phyloP scores from a whole-genome alignment of 2,329 filamentous ascomycete species.

The Bipolaris zeicola region DNA sequence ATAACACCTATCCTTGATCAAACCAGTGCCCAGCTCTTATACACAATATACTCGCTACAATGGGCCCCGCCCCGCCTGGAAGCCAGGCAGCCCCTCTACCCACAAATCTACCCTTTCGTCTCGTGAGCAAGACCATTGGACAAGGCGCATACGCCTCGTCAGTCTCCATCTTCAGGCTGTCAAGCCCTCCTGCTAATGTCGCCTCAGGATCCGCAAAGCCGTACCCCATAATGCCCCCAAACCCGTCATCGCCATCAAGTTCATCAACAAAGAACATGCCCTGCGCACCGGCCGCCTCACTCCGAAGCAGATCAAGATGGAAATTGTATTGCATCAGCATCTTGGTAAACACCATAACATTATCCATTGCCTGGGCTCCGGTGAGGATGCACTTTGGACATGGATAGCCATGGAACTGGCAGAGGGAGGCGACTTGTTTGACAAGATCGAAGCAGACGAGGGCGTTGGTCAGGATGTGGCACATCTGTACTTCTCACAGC shows the following conservation, averaged over 20 bases:
- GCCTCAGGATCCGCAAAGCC: slow-evolving; percentile 78
- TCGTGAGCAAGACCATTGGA: slow-evolving; percentile 95
- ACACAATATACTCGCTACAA: slow-evolving; percentile 9
- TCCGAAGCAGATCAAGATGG: slow-evolving; percentile 86
- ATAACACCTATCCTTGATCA: too few species aligned
- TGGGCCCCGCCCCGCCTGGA: slow-evolving; percentile 44
- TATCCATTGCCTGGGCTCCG: slow-evolving; percentile 87
- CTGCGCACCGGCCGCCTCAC: slow-evolving; percentile 86
- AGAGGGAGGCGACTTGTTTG: slow-evolving; percentile 93
- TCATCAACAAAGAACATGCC: slow-evolving; percentile 97
- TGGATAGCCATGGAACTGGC: slow-evolving; percentile 99
- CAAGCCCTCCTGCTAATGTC: background rate
- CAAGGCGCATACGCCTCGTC: slow-evolving; percentile 94
- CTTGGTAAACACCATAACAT: slow-evolving; percentile 91
- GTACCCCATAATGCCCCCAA: slow-evolving; percentile 69
- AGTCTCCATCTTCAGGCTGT: background rate
- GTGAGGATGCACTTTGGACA: slow-evolving; percentile 84
- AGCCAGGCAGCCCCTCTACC: slow-evolving; percentile 91
- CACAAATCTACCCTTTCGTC: slow-evolving; percentile 82
- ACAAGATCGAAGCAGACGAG: slow-evolving; percentile 98
- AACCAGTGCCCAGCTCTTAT: background rate
- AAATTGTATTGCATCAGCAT: slow-evolving; percentile 86
- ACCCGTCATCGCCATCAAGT: slow-evolving; percentile 94
- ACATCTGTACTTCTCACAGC: slow-evolving; percentile 93
- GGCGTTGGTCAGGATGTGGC: slow-evolving; percentile 94